Evolutionary conservation across 2,329 filamentous ascomycete genomes (phyloP).

Genomic region (Aspergillus neotritici): DNA sequence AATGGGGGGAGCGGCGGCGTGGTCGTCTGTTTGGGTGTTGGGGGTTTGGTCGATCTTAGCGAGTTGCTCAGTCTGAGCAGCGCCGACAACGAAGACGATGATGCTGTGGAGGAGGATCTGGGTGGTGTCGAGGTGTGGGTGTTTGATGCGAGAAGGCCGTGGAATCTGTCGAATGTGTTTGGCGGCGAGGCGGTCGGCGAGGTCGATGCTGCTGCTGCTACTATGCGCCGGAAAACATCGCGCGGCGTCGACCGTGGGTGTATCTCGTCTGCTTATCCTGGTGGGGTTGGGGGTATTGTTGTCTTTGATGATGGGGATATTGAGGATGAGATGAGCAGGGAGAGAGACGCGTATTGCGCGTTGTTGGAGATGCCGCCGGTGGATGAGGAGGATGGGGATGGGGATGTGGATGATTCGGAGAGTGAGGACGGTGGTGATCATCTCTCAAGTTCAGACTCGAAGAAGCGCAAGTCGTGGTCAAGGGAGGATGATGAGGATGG

Average conservation of each 20-base stretch:
- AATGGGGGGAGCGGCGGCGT: conserved; percentile 81
- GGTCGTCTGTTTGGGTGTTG: conserved; percentile 87
- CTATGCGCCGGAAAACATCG: conserved; percentile 47
- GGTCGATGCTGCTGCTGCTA: conserved; percentile 32
- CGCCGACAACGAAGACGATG: conserved; percentile 50
- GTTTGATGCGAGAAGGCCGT: conserved; percentile 82
- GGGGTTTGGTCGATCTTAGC: conserved; percentile 82
- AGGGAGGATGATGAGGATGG: conserved; percentile 63
- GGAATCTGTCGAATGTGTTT: conserved; percentile 93
- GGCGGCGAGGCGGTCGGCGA: conserved; percentile 59
- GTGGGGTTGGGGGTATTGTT: conserved; percentile 79
- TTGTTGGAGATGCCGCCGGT: conserved; percentile 86
- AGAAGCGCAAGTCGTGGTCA: conserved; percentile 77
- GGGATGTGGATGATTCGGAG: conserved; percentile 55
- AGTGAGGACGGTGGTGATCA: conserved; percentile 54
- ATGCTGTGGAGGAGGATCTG: conserved; percentile 56
- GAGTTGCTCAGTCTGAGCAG: conserved; percentile 72
- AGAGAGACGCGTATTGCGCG: conserved; percentile 79
- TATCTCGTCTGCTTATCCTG: conserved; percentile 65
- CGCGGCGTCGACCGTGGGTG: conserved; percentile 67
- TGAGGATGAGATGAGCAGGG: conserved; percentile 67
- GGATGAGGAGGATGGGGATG: conserved; percentile 65
- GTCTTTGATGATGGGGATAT: conserved; percentile 97
- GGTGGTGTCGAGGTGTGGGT: conserved; percentile 94
- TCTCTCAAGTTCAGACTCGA: conserved; percentile 32